Conservation (phyloP, 306 rosid genomes). For the Cicer arietinum region DNA sequence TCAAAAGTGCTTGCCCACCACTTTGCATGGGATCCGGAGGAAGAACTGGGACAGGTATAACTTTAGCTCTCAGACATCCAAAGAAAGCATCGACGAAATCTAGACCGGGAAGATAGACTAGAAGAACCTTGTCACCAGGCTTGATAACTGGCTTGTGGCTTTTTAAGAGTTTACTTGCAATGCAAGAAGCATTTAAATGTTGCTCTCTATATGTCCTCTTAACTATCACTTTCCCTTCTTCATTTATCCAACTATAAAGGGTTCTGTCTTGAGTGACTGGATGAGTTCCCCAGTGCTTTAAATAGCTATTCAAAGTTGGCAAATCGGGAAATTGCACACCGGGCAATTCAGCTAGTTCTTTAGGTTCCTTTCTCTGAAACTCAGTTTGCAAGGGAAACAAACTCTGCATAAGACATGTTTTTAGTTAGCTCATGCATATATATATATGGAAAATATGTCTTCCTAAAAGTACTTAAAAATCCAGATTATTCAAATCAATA, state of each 20-base stretch:
- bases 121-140: conserved; percentile 82
- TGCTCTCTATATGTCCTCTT: conserved; percentile 80
- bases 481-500: neutral
- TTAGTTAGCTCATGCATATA: conserved; percentile 26
- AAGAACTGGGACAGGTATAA: conserved; percentile 88
- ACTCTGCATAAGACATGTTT: conserved; percentile 59
- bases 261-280: conserved; percentile 58
- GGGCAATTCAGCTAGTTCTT: conserved; percentile 59
- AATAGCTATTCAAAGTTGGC: conserved; percentile 73
- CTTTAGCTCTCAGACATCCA: conserved; percentile 85
- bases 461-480: conserved; percentile 11
- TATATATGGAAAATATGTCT: conserved; percentile 14
- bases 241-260: conserved; percentile 85
- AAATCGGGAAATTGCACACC: conserved; percentile 73
- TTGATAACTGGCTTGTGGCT: conserved; percentile 73
- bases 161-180: conserved; percentile 76
- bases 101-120: conserved; percentile 81
- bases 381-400: conserved; percentile 67
- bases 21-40: conserved; percentile 96
- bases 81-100: conserved; percentile 91
- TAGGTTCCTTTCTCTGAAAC: conserved; percentile 49
- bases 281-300: conserved; percentile 83
- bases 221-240: conserved; percentile 63
- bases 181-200: conserved; percentile 75
- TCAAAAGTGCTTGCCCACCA: conserved; percentile 86